Evolutionary conservation across 352 stramenopile species (phyloP), one percentile per base, ranked within the genome.

Genomic region (Phytophthora nicotianae): DNA sequence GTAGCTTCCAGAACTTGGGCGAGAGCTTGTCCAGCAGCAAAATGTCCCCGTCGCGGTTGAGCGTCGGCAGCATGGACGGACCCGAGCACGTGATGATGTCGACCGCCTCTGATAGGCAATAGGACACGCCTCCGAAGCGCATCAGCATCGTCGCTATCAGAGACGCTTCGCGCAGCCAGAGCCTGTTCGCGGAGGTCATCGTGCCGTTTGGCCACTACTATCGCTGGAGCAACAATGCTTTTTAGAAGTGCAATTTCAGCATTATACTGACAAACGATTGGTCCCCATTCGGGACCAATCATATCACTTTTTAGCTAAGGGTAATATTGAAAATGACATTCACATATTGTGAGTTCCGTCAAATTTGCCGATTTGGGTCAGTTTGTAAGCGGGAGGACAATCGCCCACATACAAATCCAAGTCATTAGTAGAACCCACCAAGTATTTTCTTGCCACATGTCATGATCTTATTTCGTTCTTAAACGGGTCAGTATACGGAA

Each of bases 21-120:
- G 89, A 77, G 48, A 97, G n/a, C 37, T 95, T 95, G 63, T 97
- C 89, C 61, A 97, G 76, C 41, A 97, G 70, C 60, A 97, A 79
- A 46, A 97, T 93, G 65, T 97, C 90, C 45, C 90, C 89, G 49
- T 94, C 77, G 48, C 76, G 88, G 64, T 96, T 96, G 40, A 97
- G 79, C 41, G 90, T 97, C 16, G 89, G 89, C 29, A 97, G 79
- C 90, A 97, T 97, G 45, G 86, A 96, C 55, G 90, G 90, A 0
- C 90, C 90, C 29, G 90, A 83, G 58, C 87, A 96, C 65, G 95
- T 93, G 67, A 95, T 89, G 10, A 87, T 86, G 59, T 97, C 90
- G 1, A 66, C 79, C 19, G 48, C 51, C 61, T 96, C 80, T 60
- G 86, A 56, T 47, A 92, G 61, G 54, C 87, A 96, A 67, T 78